Conservation (phyloP, 1,139 yeast genomes). For the Kurtzmaniella natalensis region DNA sequence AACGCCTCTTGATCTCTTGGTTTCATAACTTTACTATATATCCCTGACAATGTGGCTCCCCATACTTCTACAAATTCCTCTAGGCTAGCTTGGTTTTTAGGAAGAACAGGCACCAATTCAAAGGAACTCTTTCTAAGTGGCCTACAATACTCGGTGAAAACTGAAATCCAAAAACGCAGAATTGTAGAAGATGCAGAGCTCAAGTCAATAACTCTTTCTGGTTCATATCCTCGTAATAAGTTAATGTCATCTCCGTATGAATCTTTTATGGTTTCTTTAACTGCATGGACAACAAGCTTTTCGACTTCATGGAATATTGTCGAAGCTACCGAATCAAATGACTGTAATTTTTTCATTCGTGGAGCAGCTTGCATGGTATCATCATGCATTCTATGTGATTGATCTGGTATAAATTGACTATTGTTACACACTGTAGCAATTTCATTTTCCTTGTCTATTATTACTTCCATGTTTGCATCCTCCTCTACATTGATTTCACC, state of each 20-base stretch:
- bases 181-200: conserved; percentile 24
- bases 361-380: too few species aligned
- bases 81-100: conserved; percentile 18
- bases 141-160: conserved; percentile 47
- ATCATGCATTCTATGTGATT: too few species aligned
- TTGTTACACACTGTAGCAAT: too few species aligned
- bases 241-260: conserved; percentile 58
- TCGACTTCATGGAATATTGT: conserved; percentile 38
- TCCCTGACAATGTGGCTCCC: conserved; percentile 36
- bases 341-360: not conserved
- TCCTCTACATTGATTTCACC: not conserved
- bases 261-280: conserved; percentile 49
- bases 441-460: too few species aligned
- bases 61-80: conserved; percentile 47
- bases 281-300: conserved; percentile 38
- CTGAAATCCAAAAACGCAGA: conserved; percentile 51
- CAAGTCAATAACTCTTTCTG: not conserved
- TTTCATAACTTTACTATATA: conserved; percentile 40
- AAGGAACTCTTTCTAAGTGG: not conserved
- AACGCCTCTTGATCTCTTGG: conserved; percentile 36
- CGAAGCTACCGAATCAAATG: not conserved
- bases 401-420: too few species aligned
- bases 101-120: conserved; percentile 21
- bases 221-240: conserved; percentile 42
- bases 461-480: not conserved